Conservation (phyloP, 768 basidiomycete genomes). For the Psilocybe sp. region DNA sequence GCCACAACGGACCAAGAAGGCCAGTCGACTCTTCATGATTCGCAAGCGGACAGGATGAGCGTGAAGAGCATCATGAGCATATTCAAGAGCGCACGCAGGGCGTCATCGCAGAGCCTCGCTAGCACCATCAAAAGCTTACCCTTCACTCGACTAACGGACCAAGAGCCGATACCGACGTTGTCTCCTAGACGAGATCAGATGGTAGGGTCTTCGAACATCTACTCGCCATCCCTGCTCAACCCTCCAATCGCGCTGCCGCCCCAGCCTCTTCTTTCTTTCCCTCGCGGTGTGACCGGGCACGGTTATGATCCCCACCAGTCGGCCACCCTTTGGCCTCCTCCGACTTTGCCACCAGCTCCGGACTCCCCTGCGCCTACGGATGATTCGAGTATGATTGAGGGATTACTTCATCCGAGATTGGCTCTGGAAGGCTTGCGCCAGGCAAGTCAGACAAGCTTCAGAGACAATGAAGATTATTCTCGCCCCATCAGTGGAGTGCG, state of each 20-base stretch:
- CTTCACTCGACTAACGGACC: conserved; percentile 1
- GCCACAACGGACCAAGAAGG: conserved; percentile 7
- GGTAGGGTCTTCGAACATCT: conserved; percentile 1
- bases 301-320: conserved; percentile 8
- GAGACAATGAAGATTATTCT: conserved; percentile 39
- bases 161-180: conserved; percentile 4
- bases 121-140: conserved; percentile 6
- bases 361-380: conserved; percentile 27
- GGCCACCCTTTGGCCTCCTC: conserved; percentile 21
- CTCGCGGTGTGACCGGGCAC: conserved; percentile 12
- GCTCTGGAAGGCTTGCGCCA: conserved; percentile 16
- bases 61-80: conserved; percentile 16
- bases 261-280: conserved; percentile 11
- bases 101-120: conserved; percentile 10
- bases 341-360: conserved; percentile 19
- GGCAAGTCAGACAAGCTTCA: conserved; percentile 31
- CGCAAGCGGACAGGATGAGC: conserved; percentile 13
- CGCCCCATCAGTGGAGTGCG: conserved; percentile 33
- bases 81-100: conserved; percentile 11
- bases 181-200: neutral
- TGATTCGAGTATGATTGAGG: conserved; percentile 25
- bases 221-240: conserved; percentile 23
- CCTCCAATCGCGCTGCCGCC: conserved; percentile 16
- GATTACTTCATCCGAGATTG: conserved; percentile 27
- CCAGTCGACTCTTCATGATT: conserved; percentile 7